Evolutionary conservation across 2,329 filamentous ascomycete species (phyloP), one percentile per base, ranked within the genome.

Genomic region (Penicillium psychrosexuale): DNA sequence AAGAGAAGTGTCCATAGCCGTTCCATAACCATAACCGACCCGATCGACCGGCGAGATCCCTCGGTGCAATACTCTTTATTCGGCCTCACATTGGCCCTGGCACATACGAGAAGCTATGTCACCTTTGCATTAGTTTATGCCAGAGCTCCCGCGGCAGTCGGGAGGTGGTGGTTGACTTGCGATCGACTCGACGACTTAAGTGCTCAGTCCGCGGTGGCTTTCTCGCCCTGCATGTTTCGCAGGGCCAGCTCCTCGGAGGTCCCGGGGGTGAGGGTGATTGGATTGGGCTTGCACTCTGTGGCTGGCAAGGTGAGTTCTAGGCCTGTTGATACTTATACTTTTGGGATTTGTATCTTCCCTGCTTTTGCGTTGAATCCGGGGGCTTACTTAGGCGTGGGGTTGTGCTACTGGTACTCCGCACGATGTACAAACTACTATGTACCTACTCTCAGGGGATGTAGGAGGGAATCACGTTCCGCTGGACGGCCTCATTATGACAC

Each of bases 91-190:
- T 53, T 61, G 61, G 31, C 61, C 63, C 62, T 61, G 52, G 15
- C 59, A 62, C 63, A 63, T 60, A 34, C 11, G 6, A 49, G 43
- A 57, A 44, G 42, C 46, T 36, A 60, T 65, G 60, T 60, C 57
- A 61, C 62, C 44, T 58, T 47, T 55, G 53, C 56, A 58, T 61
- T 62, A 63, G 54, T 51, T 51, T 47, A 53, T 54, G 47, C 47
- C 45, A 57, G 44, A 58, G 57, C 56, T 62, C 48, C 52, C 51
- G 13, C 38, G 55, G 47, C 48, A 49, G 27, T 31, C 39, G 43
- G 49, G 52, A 55, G 50, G 43, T 54, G 55, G 55, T 58, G 61
- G 55, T n/a, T n/a, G n/a, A 52, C 52, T 53, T 55, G 31, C 8
- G 22, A 44, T 53, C 45, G 36, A 63, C 59, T 61, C 49, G 57